Percentiles rank a stretch among this genome's conserved stretches.
Conservation (phyloP, 2,329 filamentous ascomycete genomes). For the Phoma sp. region DNA sequence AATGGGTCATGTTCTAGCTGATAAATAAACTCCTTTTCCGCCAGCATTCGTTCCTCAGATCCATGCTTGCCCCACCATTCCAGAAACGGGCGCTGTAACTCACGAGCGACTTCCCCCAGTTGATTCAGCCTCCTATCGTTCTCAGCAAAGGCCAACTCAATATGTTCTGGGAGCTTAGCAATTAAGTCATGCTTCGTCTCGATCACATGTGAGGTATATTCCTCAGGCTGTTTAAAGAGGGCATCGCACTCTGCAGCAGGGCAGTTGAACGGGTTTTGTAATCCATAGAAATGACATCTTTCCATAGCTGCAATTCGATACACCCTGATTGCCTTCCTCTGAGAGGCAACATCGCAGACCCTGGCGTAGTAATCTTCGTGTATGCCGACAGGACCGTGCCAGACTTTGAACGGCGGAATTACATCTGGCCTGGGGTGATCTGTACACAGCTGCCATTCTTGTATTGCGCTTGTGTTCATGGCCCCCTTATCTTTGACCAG, state of each 20-base stretch:
- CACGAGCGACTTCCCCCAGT: slow-evolving; percentile 8
- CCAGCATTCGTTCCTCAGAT: slow-evolving; percentile 3
- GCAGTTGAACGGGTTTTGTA: neutral
- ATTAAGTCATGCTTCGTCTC: neutral
- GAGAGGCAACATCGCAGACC: neutral
- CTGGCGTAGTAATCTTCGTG: neutral
- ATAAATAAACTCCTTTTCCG: slow-evolving; percentile 2
- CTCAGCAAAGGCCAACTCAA: slow-evolving; percentile 3
- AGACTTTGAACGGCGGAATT: neutral
- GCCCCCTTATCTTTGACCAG: neutral
- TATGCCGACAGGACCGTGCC: neutral
- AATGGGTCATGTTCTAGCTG: slow-evolving; percentile 9
- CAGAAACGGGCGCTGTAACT: slow-evolving; percentile 4
- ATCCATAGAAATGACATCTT: neutral
- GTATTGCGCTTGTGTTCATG: no score
- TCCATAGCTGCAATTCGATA: slow-evolving; percentile 3
- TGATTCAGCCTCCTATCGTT: slow-evolving; percentile 17
- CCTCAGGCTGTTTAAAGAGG: slow-evolving; percentile 1
- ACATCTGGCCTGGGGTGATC: neutral
- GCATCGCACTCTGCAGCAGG: neutral
- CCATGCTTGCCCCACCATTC: slow-evolving; percentile 8
- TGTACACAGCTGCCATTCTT: neutral
- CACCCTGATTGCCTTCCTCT: neutral
- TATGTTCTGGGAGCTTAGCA: neutral
- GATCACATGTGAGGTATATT: slow-evolving; percentile 5